Evolutionary conservation across 441 rosid species (phyloP).

Genomic region (Mallotus repandus): DNA sequence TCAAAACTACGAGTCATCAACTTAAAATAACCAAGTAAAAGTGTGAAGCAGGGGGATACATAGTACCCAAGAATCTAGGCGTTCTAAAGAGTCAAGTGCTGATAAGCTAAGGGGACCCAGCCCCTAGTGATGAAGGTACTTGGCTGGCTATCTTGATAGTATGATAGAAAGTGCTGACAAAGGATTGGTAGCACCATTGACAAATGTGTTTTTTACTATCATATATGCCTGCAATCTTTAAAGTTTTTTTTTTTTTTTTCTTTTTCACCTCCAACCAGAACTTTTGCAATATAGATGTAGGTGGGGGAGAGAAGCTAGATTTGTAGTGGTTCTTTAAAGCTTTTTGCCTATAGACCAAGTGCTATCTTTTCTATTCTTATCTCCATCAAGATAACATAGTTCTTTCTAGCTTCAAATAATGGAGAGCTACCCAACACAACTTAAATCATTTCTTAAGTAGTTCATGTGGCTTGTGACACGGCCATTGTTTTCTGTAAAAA

Average conservation of each 20-base stretch:
- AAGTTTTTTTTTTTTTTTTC: no score
- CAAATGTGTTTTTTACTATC: not conserved
- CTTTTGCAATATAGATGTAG: not conserved
- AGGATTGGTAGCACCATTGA: not conserved
- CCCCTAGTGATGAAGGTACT: not conserved
- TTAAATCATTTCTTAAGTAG: not conserved
- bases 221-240: not conserved
- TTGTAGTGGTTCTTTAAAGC: not conserved
- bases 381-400: not conserved
- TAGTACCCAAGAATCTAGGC: not conserved
- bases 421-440: not conserved
- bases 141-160: not conserved
- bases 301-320: not conserved
- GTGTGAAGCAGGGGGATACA: no score
- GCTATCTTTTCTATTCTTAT: not conserved
- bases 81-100: not conserved
- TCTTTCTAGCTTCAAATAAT: not conserved
- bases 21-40: no score
- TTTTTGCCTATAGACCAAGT: not conserved
- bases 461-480: constrained; percentile 1
- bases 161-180: not conserved
- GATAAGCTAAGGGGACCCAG: not conserved
- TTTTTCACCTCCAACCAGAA: no score
- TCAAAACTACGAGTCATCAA: no score
- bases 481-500: not conserved